Base-by-base conservation (phyloP, 2,329 filamentous ascomycete species). In the Fusarium protoensiforme region DNA sequence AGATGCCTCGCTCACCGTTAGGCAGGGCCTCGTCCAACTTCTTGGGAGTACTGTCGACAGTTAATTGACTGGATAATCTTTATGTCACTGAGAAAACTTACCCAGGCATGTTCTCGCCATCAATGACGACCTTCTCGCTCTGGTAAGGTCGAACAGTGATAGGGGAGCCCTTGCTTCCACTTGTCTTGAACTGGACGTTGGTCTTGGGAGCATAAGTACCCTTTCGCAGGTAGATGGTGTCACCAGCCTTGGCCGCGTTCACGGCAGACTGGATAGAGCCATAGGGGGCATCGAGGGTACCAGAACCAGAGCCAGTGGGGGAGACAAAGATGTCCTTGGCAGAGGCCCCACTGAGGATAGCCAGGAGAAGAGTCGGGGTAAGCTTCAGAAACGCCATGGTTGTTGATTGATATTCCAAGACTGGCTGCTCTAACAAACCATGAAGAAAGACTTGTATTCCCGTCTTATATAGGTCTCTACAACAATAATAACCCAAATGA, bases 181-280 rank as follows among this genome's bases (percentile, higher is more conserved):
- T 83, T 64, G 84, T 84, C 48, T 78, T 83, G 75, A 87, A 81
- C 72, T 87, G 84, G 53, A 87, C 85, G 75, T 87, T 87, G 38
- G 81, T 82, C 0, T 83, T 83, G 0, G 83, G 84, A 43, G 80
- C 77, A 78, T 87, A 87, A n/a, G 80, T 85, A 61, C 86, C 85
- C 10, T 85, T 84, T 9, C 83, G 83, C 5, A 87, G 78, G 51
- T 83, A 83, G 39, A 87, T 85, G 8, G 79, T 84, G 64, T 86
- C 85, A 7, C 86, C 86, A 31, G 86, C 83, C 9, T 78, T 81
- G 16, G 85, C 86, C 27, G 80, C 82, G 71, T 86, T 75, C 6
- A 87, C 82, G 1, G 85, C 86, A 4, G 80, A 78, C 74, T 87
- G 86, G 24, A 87, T 87, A 1, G 85, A 86, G 11, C 81, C 83